Conservation (phyloP, 768 basidiomycete species). For the Leccinum incarnatum region DNA sequence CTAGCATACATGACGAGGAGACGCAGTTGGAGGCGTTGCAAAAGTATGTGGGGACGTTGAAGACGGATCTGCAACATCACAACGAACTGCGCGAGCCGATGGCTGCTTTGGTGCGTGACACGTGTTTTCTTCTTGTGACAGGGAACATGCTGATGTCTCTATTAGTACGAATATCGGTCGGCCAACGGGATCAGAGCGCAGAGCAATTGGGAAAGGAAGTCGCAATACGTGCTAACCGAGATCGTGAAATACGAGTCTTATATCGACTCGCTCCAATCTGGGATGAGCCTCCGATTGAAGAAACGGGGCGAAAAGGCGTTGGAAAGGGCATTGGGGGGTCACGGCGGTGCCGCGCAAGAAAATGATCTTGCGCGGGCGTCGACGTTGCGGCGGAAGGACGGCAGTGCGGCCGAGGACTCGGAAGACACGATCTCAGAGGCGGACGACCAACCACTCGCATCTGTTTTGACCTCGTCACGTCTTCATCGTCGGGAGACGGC, state of each 20-base stretch:
- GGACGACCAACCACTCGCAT: conserved; percentile 36
- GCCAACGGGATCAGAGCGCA: conserved; percentile 72
- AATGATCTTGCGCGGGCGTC: conserved; percentile 29
- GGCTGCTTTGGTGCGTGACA: conserved; percentile 58
- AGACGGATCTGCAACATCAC: conserved; percentile 78
- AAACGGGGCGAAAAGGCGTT: conserved; percentile 87
- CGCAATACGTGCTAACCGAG: conserved; percentile 84
- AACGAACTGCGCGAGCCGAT: conserved; percentile 83
- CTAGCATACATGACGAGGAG: conserved; percentile 90
- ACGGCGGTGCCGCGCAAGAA: conserved; percentile 36
- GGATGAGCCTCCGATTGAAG: conserved; percentile 82
- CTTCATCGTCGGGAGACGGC: conserved; percentile 45
- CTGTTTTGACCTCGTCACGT: conserved; percentile 28
- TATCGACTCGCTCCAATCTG: conserved; percentile 81
- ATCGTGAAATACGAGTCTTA: conserved; percentile 96
- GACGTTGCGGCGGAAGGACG: conserved; percentile 40
- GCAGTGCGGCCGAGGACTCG: conserved; percentile 42
- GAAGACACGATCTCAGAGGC: conserved; percentile 49
- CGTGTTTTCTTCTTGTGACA: neutral
- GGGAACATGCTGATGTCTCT: neutral
- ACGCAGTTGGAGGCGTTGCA: conserved; percentile 85
- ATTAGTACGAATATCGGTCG: conserved; percentile 71
- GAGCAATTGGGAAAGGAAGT: conserved; percentile 92
- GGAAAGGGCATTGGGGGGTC: conserved; percentile 44
- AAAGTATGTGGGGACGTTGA: conserved; percentile 74